A percentile compares a stretch with the other conserved stretches of the same genome.
These are phyloP conservation scores for Trametes maxima DNA, from an alignment of 768 basidiomycete species.

Conservation along the genomic window DNA sequence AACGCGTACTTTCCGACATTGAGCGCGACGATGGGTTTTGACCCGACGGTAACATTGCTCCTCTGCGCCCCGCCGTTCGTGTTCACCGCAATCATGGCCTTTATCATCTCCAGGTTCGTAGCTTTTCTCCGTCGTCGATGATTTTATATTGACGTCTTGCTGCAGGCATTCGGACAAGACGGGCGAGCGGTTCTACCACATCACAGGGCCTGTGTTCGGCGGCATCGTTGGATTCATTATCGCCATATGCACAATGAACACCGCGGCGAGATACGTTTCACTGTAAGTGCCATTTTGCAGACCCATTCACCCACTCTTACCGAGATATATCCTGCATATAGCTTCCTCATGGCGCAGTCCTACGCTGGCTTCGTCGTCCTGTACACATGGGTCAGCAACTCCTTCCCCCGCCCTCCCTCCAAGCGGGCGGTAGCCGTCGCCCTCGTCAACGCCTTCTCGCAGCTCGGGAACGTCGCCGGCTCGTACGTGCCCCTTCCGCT, in stretches of 20 bases:
- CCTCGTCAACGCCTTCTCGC: slow-evolving; percentile 77
- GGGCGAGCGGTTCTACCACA: slow-evolving; percentile 75
- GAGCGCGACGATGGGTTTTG: slow-evolving; percentile 69
- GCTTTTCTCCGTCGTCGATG: not conserved
- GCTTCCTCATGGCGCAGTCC: slow-evolving; percentile 77
- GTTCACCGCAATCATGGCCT: slow-evolving; percentile 59
- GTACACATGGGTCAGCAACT: slow-evolving; percentile 54
- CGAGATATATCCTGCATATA: slow-evolving; percentile 28
- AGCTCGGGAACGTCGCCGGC: slow-evolving; percentile 83
- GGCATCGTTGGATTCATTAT: slow-evolving; percentile 73
- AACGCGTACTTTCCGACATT: slow-evolving; percentile 83
- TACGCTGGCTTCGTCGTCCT: slow-evolving; percentile 75
- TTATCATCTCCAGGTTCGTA: slow-evolving; percentile 38
- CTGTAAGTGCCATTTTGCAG: slow-evolving; percentile 42
- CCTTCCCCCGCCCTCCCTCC: slow-evolving; percentile 77
- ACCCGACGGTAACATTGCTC: slow-evolving; percentile 63
- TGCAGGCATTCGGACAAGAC: slow-evolving; percentile 70
- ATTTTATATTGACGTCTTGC: not conserved
- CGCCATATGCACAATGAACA: slow-evolving; percentile 64
- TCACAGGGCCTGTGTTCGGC: slow-evolving; percentile 49
- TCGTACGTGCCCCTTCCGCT: slow-evolving; percentile 38
- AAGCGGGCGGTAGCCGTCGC: slow-evolving; percentile 90
- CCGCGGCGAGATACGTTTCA: slow-evolving; percentile 63
- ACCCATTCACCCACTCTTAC: not conserved
- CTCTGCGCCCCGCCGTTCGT: slow-evolving; percentile 81